Evolutionary conservation across 1,284 basidiomycete species (phyloP), one percentile per base, ranked within the genome.

Genomic region (Apiotrichum porosum): DNA sequence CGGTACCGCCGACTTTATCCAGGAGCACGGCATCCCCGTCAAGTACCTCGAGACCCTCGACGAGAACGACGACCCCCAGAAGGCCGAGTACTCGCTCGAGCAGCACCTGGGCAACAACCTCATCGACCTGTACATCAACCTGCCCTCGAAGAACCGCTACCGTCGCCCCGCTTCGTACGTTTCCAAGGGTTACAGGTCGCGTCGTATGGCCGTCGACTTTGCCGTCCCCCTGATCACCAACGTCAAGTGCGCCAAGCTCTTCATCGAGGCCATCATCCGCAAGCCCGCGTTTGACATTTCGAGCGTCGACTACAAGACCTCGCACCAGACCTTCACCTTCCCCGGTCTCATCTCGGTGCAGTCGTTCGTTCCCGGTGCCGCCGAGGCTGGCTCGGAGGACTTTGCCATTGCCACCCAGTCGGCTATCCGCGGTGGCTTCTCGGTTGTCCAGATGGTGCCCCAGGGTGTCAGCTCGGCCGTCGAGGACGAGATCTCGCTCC

Each of bases 201-300:
- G 95, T 69, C 87, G 94, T 58, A 93, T 97, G 88, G 94, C 95
- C n/a, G 94, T 99, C 57, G 94, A 99, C 75, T 97, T 94, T 66
- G 93, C 92, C 28, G 85, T 98, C 32, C 94, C 95, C 0, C 79
- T 98, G 45, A 92, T 98, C 71, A 98, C 94, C 51, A 98, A 99
- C 71, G 88, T 98, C 76, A 98, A 99, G 79, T 93, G 92, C 69
- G 95, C 95, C 56, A 98, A 98, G 76, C 80, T 99, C 65, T 82
- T 98, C 42, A 87, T 91, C 33, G 93, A 98, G 74, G 95, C 94
- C 3, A 81, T 98, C 51, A 86, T 97, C 52, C 83, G 91, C 60
- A 88, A 83, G 72, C 85, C 92, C 15, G 70, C 73, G 17, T 80
- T 98, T 43, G 86, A 94, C 47, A 88, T 98, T 34, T 87, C 89